These are phyloP conservation scores for Salix viminalis DNA, from an alignment of 345 rosid genomes.

Conservation along the genomic window DNA sequence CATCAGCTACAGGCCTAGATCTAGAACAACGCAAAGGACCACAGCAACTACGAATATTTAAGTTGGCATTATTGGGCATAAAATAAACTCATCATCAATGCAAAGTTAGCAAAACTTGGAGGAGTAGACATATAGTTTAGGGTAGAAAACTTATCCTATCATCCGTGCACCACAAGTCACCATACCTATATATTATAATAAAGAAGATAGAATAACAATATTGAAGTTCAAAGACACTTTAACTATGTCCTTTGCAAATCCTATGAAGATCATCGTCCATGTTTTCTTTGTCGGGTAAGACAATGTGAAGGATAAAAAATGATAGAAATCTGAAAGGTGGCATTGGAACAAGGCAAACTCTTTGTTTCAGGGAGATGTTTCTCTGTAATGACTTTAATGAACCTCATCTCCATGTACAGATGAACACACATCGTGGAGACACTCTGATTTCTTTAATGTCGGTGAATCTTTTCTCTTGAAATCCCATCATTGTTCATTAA, in stretches of 20 bases:
- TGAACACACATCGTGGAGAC: neutral
- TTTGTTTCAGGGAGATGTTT: conserved; percentile 24
- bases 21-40: neutral
- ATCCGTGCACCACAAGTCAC: neutral
- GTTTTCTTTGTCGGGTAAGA: neutral
- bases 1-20: neutral
- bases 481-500: neutral
- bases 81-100: neutral
- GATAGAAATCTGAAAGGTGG: neutral
- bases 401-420: conserved; percentile 1
- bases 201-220: too few species aligned
- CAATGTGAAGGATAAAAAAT: neutral
- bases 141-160: neutral
- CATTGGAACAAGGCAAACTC: conserved; percentile 14
- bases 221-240: neutral
- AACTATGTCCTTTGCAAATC: conserved; percentile 5
- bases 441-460: neutral
- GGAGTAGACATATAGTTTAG: neutral
- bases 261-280: conserved; percentile 26
- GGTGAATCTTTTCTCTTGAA: neutral
- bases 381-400: conserved; percentile 8
- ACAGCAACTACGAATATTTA: neutral
- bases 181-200: neutral
- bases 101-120: neutral
- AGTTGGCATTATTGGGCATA: neutral